These are phyloP conservation scores for Russula earlei DNA, from an alignment of 768 basidiomycete species.

Conservation along the genomic window DNA sequence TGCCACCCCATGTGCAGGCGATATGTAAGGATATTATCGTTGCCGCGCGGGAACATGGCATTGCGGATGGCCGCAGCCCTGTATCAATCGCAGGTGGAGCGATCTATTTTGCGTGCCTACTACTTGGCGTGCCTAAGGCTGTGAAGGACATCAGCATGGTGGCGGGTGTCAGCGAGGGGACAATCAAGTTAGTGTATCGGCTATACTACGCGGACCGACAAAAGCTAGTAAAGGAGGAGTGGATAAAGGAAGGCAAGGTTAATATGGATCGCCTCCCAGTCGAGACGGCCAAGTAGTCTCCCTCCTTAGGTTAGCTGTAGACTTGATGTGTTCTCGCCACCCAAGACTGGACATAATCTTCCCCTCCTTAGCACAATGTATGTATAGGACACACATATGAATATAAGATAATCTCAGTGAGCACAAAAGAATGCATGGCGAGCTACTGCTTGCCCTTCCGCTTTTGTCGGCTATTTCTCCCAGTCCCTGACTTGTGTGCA, in stretches of 20 bases:
- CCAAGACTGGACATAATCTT: not conserved
- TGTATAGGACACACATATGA: not conserved
- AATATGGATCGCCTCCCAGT: constrained; percentile 34
- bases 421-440: not conserved
- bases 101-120: constrained; percentile 83
- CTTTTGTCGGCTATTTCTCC: not conserved
- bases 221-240: constrained; percentile 75
- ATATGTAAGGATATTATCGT: constrained; percentile 79
- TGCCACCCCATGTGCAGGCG: constrained; percentile 72
- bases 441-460: not conserved
- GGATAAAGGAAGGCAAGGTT: constrained; percentile 75
- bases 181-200: constrained; percentile 84
- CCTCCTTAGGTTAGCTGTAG: not conserved
- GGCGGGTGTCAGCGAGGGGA: constrained; percentile 91
- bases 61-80: constrained; percentile 89
- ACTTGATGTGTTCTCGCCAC: not conserved
- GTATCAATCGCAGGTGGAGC: constrained; percentile 98
- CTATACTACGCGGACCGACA: constrained; percentile 65
- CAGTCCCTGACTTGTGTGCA: constrained; percentile 7
- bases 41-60: constrained; percentile 70
- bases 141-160: constrained; percentile 82
- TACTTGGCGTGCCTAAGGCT: constrained; percentile 67
- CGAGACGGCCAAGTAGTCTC: constrained; percentile 19
- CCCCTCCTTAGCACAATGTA: not conserved
- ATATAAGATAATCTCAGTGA: not conserved